These are phyloP conservation scores for Candida silvatica DNA, from an alignment of 805 yeast species.

Conservation along the genomic window DNA sequence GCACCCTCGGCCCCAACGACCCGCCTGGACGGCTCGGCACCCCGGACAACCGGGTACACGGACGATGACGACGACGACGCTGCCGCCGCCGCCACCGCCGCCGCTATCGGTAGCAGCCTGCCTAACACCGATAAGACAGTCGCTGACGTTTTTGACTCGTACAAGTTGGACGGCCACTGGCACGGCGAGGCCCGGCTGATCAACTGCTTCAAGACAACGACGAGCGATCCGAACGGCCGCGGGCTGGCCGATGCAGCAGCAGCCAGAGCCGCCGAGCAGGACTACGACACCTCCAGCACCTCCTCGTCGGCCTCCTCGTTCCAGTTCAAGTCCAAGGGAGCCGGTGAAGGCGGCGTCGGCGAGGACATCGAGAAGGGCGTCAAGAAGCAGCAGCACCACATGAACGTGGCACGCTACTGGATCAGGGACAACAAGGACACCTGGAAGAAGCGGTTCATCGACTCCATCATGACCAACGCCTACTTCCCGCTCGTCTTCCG, in stretches of 20 bases:
- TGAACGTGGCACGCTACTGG: conserved; percentile 61
- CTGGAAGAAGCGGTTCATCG: conserved; percentile 52
- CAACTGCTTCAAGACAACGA: conserved; percentile 40
- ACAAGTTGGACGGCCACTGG: conserved; percentile 46
- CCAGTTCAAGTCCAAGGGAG: neutral
- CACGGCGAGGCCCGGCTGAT: conserved; percentile 62
- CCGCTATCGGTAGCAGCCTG: no score
- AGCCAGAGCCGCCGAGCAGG: no score
- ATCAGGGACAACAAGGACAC: conserved; percentile 51
- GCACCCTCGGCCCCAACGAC: neutral
- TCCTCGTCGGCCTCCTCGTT: no score
- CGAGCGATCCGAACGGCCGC: no score
- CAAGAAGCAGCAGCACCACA: no score
- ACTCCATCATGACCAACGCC: conserved; percentile 64
- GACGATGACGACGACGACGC: conserved; percentile 6
- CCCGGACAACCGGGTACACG: conserved; percentile 12
- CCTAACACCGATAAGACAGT: no score
- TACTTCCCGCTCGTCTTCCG: conserved; percentile 75
- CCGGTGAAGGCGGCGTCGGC: conserved; percentile 1
- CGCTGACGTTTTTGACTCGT: conserved; percentile 10
- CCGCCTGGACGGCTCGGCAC: neutral
- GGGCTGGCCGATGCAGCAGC: no score
- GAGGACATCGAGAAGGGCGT: conserved; percentile 5
- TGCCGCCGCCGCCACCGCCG: no score
- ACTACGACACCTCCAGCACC: no score